Evolutionary conservation across 2,329 filamentous ascomycete species (phyloP), one percentile per base, ranked within the genome.

Genomic region (Aspergillus oerlinghausenensis): DNA sequence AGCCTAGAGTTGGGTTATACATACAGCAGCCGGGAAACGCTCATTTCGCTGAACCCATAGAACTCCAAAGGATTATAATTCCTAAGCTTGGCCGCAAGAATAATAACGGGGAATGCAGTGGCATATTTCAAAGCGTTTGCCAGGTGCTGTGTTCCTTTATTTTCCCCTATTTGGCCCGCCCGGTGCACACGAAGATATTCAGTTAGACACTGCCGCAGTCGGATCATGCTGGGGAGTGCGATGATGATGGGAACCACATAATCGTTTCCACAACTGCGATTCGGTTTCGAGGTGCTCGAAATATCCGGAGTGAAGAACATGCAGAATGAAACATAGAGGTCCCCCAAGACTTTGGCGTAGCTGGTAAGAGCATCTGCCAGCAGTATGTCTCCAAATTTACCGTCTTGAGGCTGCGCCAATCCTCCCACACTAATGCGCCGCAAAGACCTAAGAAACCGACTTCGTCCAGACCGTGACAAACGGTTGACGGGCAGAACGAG

Each of bases 71-170:
- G 78, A 70, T 83, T 71, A 73, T 81, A 78, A 71, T 85, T 81
- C 59, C 89, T 83, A 76, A 92, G 86, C 68, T 94, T 74, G 1
- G 91, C 86, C 58, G 85, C 87, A 53, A 96, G 80, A 45, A 93
- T 80, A 65, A 97, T 89, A 54, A 97, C 92, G 3, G 94, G 94
- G 67, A 97, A 96, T 0, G 93, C 91, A 9, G 87, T 92, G n/a
- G 88, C 84, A 75, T 99, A 99, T 75, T 99, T 99, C 66, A 91
- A 77, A 9, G 93, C 93, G 80, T 99, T 99, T 71, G 91, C 92
- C 29, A 97, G 79, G 73, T 97, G 92, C 71, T 93, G 89, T 4
- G 89, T 89, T 29, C 89, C 91, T 86, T 87, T 92, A 32, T 88
- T 89, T 32, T 76, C 76, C 26, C 66, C 65, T 57, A 72, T 63